Conservation (phyloP, 2,329 filamentous ascomycete genomes). For the Hypoxylon sp. region DNA sequence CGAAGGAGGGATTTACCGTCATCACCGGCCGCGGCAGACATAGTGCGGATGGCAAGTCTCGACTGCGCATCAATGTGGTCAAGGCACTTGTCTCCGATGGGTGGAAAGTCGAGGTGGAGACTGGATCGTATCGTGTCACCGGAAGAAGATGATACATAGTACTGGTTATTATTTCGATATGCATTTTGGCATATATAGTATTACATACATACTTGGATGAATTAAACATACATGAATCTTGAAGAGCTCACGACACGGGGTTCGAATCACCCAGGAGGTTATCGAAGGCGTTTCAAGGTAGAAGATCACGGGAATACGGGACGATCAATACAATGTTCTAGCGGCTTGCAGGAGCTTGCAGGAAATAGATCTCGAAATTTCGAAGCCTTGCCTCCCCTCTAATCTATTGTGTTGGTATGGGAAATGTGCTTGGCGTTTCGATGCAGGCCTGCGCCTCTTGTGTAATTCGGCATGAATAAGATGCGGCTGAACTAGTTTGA, state of each 20-base stretch:
- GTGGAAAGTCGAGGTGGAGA: conserved; percentile 80
- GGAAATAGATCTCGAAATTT: conserved; percentile 2
- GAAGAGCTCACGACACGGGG: background rate
- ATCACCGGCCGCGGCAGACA: conserved; percentile 85
- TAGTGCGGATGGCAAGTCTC: conserved; percentile 77
- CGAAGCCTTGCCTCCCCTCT: conserved; percentile 2
- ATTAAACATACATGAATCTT: conserved; percentile 1
- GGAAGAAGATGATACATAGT: conserved; percentile 55
- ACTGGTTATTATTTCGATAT: background rate
- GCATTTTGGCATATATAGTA: too few species aligned
- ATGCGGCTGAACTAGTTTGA: conserved; percentile 6
- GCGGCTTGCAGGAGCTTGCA: background rate
- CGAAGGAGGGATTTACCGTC: conserved; percentile 70
- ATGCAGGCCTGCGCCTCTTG: background rate
- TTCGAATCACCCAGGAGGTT: conserved; percentile 1
- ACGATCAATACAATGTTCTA: conserved; percentile 19
- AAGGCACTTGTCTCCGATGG: conserved; percentile 78
- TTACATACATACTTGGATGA: too few species aligned
- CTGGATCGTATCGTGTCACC: conserved; percentile 74
- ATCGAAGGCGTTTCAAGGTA: conserved; percentile 26
- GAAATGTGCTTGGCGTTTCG: background rate
- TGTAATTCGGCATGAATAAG: background rate
- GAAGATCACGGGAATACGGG: conserved; percentile 12
- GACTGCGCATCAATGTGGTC: conserved; percentile 81
- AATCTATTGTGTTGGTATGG: background rate